Percentiles rank a stretch among this genome's conserved stretches.
Evolutionary conservation across 2,329 filamentous ascomycete species (phyloP).

Genomic region (Parasarocladium wereldwijsianum): DNA sequence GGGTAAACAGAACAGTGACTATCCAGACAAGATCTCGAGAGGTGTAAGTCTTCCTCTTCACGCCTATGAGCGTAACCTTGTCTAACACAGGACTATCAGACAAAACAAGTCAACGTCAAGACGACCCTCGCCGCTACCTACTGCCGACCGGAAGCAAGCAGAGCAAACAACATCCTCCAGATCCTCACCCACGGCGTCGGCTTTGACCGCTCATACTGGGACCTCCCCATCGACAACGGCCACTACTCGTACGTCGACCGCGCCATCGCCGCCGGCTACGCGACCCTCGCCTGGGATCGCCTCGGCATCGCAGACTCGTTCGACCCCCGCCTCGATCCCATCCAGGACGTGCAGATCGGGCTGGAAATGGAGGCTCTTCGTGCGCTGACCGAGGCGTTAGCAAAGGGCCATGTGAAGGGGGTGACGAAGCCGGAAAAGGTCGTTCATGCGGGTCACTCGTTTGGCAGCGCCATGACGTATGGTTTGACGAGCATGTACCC

Average conservation of each 20-base stretch:
- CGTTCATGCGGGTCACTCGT: constrained; percentile 49
- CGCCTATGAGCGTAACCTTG: neutral
- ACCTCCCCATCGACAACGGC: constrained; percentile 38
- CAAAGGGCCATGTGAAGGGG: constrained; percentile 27
- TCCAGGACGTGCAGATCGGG: constrained; percentile 42
- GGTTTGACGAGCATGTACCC: constrained; percentile 36
- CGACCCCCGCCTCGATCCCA: constrained; percentile 41
- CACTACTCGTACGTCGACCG: constrained; percentile 48
- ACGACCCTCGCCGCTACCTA: constrained; percentile 44
- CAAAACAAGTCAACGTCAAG: constrained; percentile 26
- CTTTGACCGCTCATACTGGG: constrained; percentile 42
- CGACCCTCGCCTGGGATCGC: constrained; percentile 46
- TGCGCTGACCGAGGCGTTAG: constrained; percentile 34
- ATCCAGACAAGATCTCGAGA: constrained; percentile 24
- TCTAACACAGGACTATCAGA: neutral
- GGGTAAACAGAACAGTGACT: constrained; percentile 34
- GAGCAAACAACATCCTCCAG: constrained; percentile 21
- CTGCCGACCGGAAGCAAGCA: constrained; percentile 38
- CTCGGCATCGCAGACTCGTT: constrained; percentile 44
- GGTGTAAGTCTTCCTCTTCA: constrained; percentile 19
- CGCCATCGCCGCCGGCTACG: constrained; percentile 41
- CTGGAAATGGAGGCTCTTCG: constrained; percentile 44
- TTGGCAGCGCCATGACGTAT: constrained; percentile 44
- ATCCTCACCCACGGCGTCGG: constrained; percentile 27
- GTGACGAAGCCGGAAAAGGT: constrained; percentile 23